Evolutionary conservation across 345 rosid species (phyloP), one percentile per base, ranked within the genome.

Genomic region (Heritiera littoralis): DNA sequence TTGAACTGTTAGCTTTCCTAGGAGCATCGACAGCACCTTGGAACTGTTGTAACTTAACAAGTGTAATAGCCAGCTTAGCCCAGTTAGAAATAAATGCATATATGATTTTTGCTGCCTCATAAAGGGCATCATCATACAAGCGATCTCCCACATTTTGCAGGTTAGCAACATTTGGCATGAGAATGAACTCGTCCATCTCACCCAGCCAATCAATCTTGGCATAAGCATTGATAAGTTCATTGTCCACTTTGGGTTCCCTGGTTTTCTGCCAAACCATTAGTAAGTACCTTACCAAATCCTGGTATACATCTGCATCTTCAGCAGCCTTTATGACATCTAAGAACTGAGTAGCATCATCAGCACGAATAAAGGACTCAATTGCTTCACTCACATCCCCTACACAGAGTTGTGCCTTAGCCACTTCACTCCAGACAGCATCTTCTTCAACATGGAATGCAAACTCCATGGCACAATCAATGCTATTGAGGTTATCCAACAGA

Each of bases 11-110:
- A 58, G 99, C 99, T 86, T 95, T 95, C 52, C 99, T 85, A 80
- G 99, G 97, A 41, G 99, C 99, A 78, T 95, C 99, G 76, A 95
- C 99, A 82, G 99, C 99, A 68, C 97, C 92, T 87, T 95, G 99
- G 86, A 93, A 95, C 81, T 93, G 99, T 78, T 89, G 85, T 81
- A 95, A 87, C 88, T 88, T 93, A 77, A 95, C 99, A 77, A 95
- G 93, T 6, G 99, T 93, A 81, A 87, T 82, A 12, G 99, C 99
- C 89, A 95, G 85, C 84, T 95, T 95, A 72, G 94, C 98, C 98
- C 98, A 95, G 90, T 95, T 95, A 3, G 98, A 93, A 81, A 95
- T 91, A 81, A 93, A 95, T 28, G 97, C 94, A 86, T 85, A 95
- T 68, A 95, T 89, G 61, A 93, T 93, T 79, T 94, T 95, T 32